These are phyloP conservation scores for Stephania japonica DNA, from an alignment of 164 flowering plant species.

Conservation along the genomic window DNA sequence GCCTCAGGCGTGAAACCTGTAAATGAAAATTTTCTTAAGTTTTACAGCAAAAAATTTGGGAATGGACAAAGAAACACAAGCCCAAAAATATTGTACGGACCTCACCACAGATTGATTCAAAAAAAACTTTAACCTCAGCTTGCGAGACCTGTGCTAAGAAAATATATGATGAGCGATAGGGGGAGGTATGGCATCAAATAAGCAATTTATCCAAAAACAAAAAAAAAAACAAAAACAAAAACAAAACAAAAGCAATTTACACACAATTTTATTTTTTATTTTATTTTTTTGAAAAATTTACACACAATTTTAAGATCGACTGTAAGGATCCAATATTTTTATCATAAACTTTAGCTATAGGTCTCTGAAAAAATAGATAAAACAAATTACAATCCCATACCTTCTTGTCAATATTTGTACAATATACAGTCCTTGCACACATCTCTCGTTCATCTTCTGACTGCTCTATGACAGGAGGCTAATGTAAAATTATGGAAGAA, in stretches of 20 bases:
- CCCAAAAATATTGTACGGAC: constrained; percentile 27
- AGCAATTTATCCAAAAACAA: too few species aligned
- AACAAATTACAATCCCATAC: constrained; percentile 25
- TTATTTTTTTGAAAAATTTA: too few species aligned
- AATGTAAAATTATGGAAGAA: not conserved
- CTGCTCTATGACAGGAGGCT: constrained; percentile 28
- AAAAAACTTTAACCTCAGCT: constrained; percentile 76
- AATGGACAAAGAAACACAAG: constrained; percentile 1
- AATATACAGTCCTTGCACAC: constrained; percentile 95
- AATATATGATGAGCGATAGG: not conserved
- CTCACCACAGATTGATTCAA: constrained; percentile 91
- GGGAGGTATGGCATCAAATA: not conserved
- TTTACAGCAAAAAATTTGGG: not conserved
- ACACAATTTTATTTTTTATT: too few species aligned
- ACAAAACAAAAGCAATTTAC: too few species aligned
- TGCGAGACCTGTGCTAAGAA: constrained; percentile 66
- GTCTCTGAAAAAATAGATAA: not conserved
- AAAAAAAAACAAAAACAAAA: too few species aligned
- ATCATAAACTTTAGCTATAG: not conserved
- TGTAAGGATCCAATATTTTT: not conserved
- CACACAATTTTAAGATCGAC: not conserved
- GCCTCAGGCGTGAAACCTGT: constrained; percentile 74
- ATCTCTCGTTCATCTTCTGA: constrained; percentile 98
- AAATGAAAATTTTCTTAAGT: not conserved
- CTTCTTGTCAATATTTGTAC: constrained; percentile 97